Base-by-base conservation (phyloP, 1,139 yeast genomes). In the Kodamaea anthophila region DNA sequence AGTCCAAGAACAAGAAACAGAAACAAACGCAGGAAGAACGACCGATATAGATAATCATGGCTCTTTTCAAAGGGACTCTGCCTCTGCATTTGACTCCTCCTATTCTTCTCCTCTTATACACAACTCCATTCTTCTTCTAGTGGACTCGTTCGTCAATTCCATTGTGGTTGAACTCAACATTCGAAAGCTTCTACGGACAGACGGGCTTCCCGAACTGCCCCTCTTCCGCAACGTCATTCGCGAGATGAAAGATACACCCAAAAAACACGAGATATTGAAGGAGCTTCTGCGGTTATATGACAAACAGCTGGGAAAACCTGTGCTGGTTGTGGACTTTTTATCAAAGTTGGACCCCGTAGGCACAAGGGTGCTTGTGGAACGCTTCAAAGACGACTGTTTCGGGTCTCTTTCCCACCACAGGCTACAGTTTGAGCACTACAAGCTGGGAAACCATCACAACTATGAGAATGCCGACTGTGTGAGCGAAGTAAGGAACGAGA, bases 381-480 rank as follows among this genome's bases (percentile, higher is more conserved):
- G 30, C 10, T 34, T 35, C 3, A 40, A 39, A 18, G 10, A 15
- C 4, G 38, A 35, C 15, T 18, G 31, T 5, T 60, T 58, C 34
- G 42, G 41, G 30, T 53, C 58, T 0, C 18, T 46, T 3, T 48
- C 43, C 14, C 37, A 42, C 9, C 46, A 43, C 29, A 34, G 65
- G 22, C 34, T 39, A 7, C 40, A 47, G 14, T 55, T 53, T 38
- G 37, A 39, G 24, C 36, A 52, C 31, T 49, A 43, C 41, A 59
- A 58, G 32, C 55, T 67, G 2, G 57, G 60, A 1, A 57, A 59
- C 20, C 49, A 49, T 41, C 42, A 60, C 16, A 61, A 55, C 30
- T 57, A 58, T 31, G 51, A 57, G 12, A 46, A 48, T 24, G 44
- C 56, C 2, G 62, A 57, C 31, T 46, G 51, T 9, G 24, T 43